These are phyloP conservation scores for Suaeda aralocaspica DNA, from an alignment of 148 eudicot species.

Conservation along the genomic window DNA sequence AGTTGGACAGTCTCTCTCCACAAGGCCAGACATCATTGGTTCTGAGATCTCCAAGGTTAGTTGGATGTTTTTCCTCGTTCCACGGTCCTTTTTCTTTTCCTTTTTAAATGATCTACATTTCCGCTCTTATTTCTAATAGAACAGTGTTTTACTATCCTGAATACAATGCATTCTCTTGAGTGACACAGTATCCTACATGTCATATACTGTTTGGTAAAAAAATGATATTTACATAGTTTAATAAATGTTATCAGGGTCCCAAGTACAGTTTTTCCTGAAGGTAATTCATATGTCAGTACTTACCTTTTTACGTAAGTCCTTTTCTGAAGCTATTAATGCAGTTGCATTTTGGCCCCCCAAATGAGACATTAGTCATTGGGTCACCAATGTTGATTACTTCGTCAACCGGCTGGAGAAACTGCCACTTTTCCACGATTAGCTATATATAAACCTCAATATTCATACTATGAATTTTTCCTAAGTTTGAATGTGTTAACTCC, in stretches of 20 bases:
- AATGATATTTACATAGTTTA: not conserved
- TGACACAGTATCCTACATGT: not conserved
- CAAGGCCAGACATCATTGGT: constrained; percentile 95
- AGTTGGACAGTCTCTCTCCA: constrained; percentile 98
- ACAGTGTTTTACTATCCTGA: not conserved
- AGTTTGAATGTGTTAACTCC: not conserved
- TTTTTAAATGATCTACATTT: too few relatives aligned
- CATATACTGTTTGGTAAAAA: not conserved
- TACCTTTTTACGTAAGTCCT: not conserved
- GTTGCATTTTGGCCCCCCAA: not conserved
- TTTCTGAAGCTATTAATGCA: not conserved
- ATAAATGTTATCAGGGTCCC: not conserved
- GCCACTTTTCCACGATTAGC: too few relatives aligned
- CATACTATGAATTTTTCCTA: not conserved
- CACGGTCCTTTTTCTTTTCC: too few relatives aligned
- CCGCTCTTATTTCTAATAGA: too few relatives aligned
- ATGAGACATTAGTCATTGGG: not conserved
- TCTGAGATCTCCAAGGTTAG: constrained; percentile 74
- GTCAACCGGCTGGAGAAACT: not conserved
- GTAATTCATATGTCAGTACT: not conserved
- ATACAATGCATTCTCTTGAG: not conserved
- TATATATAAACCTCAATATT: too few relatives aligned
- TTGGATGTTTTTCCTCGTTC: not conserved
- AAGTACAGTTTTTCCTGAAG: not conserved
- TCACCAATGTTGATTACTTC: not conserved